These are phyloP conservation scores for Talaromyces atroroseus DNA, from an alignment of 2,329 filamentous ascomycete species.

Conservation along the genomic window DNA sequence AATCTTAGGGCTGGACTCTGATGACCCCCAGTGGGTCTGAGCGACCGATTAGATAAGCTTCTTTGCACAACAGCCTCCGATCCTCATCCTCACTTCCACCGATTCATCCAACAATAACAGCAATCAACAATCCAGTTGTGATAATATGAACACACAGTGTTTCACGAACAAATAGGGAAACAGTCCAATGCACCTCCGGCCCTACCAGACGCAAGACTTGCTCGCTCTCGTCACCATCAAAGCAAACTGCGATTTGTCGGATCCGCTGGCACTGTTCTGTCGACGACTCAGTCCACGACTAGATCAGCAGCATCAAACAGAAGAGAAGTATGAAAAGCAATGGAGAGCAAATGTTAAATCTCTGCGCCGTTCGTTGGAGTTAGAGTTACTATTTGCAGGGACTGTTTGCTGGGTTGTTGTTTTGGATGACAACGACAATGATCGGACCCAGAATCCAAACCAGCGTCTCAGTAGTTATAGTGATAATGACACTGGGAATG, in stretches of 20 bases:
- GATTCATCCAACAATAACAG: too few species aligned
- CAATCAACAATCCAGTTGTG: not conserved
- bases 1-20: too few species aligned
- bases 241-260: slow-evolving; percentile 11
- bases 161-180: not conserved
- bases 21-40: not conserved
- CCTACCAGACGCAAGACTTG: slow-evolving; percentile 3
- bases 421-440: not conserved
- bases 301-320: not conserved
- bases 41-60: not conserved
- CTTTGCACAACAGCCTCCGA: not conserved
- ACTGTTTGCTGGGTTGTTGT: slow-evolving; percentile 7
- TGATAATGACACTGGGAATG: not conserved
- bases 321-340: not conserved
- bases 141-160: not conserved
- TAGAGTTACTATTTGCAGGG: slow-evolving; percentile 3
- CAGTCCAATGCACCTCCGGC: slow-evolving; percentile 10
- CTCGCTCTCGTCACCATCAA: slow-evolving; percentile 9
- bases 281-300: not conserved
- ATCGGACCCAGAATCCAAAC: not conserved
- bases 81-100: not conserved
- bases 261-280: slow-evolving; percentile 11
- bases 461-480: too few species aligned
- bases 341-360: slow-evolving; percentile 9
- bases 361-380: not conserved